phyloP scores from a whole-genome alignment of 2,329 filamentous ascomycete species.

The Fusarium metavorans region DNA sequence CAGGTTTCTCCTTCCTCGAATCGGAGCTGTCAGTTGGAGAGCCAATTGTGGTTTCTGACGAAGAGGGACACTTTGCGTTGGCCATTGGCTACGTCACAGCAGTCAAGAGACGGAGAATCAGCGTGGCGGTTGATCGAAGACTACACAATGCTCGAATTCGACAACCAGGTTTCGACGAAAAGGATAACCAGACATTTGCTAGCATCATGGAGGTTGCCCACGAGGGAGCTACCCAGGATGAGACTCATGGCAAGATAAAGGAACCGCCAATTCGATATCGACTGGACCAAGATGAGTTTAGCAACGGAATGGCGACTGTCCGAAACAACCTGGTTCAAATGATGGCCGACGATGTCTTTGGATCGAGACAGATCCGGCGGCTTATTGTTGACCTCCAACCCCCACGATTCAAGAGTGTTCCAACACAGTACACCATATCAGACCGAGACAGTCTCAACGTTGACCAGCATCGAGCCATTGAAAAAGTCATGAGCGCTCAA shows the following conservation, averaged over 20 bases:
- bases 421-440: constrained; percentile 73
- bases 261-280: constrained; percentile 77
- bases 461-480: constrained; percentile 87
- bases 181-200: constrained; percentile 84
- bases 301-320: constrained; percentile 95
- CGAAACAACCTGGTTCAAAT: constrained; percentile 93
- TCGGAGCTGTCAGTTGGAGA: constrained; percentile 90
- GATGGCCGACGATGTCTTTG: constrained; percentile 83
- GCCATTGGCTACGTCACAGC: constrained; percentile 91
- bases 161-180: constrained; percentile 79
- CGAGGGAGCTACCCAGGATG: constrained; percentile 64
- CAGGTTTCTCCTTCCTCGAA: constrained; percentile 86
- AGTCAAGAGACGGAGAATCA: constrained; percentile 80
- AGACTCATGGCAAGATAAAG: constrained; percentile 64
- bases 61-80: constrained; percentile 93
- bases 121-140: constrained; percentile 89
- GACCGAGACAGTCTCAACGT: constrained; percentile 80
- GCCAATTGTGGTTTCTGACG: constrained; percentile 95
- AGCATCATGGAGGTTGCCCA: constrained; percentile 88
- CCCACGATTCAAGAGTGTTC: constrained; percentile 77
- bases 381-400: constrained; percentile 82
- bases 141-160: constrained; percentile 87
- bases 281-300: constrained; percentile 97
- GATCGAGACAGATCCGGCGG: constrained; percentile 77
- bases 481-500: constrained; percentile 94